These are phyloP conservation scores for Arabidopsis arenosa DNA, from an alignment of 345 rosid genomes.

Conservation along the genomic window DNA sequence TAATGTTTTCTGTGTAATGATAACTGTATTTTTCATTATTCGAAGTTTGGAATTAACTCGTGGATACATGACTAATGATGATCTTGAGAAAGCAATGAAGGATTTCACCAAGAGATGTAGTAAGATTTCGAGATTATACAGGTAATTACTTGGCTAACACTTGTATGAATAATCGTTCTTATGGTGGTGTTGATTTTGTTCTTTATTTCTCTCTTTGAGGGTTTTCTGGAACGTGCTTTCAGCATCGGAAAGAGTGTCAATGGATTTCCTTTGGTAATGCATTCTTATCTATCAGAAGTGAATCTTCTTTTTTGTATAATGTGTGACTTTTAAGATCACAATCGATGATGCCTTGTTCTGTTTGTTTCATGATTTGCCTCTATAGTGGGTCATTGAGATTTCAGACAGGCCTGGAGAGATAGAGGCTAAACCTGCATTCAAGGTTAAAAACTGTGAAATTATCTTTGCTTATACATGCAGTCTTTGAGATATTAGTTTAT, in stretches of 20 bases:
- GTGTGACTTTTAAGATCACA: neutral
- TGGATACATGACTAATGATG: constrained; percentile 82
- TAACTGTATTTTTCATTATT: neutral
- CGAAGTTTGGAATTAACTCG: constrained; percentile 56
- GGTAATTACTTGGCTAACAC: constrained; percentile 54
- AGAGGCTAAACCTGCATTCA: constrained; percentile 96
- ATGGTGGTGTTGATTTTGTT: constrained; percentile 61
- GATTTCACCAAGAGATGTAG: constrained; percentile 71
- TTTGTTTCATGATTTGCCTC: constrained; percentile 21
- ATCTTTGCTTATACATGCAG: neutral
- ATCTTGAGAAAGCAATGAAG: constrained; percentile 80
- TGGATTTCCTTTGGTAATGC: constrained; percentile 89
- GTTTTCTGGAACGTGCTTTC: constrained; percentile 60
- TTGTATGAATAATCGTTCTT: neutral
- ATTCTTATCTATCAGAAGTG: constrained; percentile 16
- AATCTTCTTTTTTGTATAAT: constrained; percentile 7
- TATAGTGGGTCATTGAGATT: constrained; percentile 94
- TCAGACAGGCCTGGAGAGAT: constrained; percentile 85
- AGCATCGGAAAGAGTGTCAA: constrained; percentile 92
- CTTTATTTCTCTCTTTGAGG: constrained; percentile 84
- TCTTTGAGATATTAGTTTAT: neutral
- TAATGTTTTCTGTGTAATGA: constrained; percentile 11
- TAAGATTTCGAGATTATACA: constrained; percentile 81
- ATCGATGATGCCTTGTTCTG: constrained; percentile 12
- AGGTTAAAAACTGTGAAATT: constrained; percentile 55